Percentiles rank a stretch among this genome's conserved stretches.
Evolutionary conservation across 139 green algal genomes (phyloP).

Genomic region (Eudorina sp.): DNA sequence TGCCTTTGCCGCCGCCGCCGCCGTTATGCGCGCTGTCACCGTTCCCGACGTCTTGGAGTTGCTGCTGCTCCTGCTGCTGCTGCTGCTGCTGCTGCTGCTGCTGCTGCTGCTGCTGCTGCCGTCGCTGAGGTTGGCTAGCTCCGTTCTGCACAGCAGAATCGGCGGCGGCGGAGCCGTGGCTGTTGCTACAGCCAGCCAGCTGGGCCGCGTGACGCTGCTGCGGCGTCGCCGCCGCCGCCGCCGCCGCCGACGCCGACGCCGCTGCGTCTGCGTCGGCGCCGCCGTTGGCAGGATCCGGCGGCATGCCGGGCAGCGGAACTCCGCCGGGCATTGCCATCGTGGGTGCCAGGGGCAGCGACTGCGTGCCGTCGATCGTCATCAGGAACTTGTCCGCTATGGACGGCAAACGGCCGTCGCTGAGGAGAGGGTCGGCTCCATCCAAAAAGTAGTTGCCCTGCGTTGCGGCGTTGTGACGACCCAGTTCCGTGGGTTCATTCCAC

Average conservation of each 20-base stretch:
- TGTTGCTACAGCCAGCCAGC: too few relatives aligned
- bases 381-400: conserved; percentile 28
- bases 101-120: too few relatives aligned
- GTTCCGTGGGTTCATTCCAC: too few relatives aligned
- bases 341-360: neutral
- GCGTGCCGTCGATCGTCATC: conserved; percentile 13
- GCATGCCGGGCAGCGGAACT: neutral
- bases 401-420: neutral
- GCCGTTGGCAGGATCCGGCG: neutral
- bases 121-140: too few relatives aligned
- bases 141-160: too few relatives aligned
- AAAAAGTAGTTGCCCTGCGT: conserved; percentile 27
- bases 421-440: neutral
- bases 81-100: too few relatives aligned
- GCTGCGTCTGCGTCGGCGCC: neutral
- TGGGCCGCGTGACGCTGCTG: too few relatives aligned
- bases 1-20: neutral
- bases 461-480: neutral
- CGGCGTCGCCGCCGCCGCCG: neutral
- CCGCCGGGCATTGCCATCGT: neutral
- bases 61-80: too few relatives aligned
- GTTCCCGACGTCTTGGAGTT: too few relatives aligned
- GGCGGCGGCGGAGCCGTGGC: too few relatives aligned
- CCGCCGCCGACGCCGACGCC: neutral
- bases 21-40: neutral